Percentiles rank a stretch among this genome's conserved stretches.
Evolutionary conservation across 257 asterid genomes (phyloP).

Genomic region (Thymus mandschuricus): DNA sequence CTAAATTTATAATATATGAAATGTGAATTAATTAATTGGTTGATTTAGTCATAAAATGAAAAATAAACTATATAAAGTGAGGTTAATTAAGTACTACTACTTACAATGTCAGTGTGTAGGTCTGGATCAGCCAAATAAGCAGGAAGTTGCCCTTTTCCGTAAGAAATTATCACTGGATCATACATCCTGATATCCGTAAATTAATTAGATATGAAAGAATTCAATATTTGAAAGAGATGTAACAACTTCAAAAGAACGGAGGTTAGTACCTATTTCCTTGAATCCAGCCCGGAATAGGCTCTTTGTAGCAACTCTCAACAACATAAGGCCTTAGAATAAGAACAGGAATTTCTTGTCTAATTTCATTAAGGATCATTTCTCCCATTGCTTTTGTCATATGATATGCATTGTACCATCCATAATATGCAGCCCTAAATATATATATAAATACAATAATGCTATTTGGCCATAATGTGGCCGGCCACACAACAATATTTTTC

Average conservation of each 20-base stretch:
- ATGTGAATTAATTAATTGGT: background rate
- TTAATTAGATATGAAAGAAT: too few species aligned
- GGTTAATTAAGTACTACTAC: background rate
- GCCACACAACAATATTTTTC: too few species aligned
- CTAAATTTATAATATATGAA: conserved; percentile 16
- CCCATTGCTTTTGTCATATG: conserved; percentile 51
- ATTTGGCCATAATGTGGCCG: too few species aligned
- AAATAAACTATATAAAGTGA: too few species aligned
- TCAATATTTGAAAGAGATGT: too few species aligned
- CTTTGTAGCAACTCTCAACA: too few species aligned
- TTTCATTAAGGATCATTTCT: conserved; percentile 48
- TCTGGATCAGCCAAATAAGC: conserved; percentile 41
- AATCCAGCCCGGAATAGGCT: too few species aligned
- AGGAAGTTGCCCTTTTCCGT: conserved; percentile 45
- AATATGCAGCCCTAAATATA: conserved; percentile 39
- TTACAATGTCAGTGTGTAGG: conserved; percentile 35
- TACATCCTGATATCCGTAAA: too few species aligned
- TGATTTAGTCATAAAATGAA: background rate
- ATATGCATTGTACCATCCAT: conserved; percentile 47
- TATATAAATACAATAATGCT: too few species aligned
- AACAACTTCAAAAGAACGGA: too few species aligned
- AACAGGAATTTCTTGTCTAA: conserved; percentile 37
- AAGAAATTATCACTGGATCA: too few species aligned
- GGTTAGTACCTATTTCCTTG: too few species aligned
- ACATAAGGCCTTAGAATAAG: conserved; percentile 43